Percentiles rank a stretch among this genome's conserved stretches.
Conservation (phyloP, 164 flowering plant species). For the Cinnamomum chago region DNA sequence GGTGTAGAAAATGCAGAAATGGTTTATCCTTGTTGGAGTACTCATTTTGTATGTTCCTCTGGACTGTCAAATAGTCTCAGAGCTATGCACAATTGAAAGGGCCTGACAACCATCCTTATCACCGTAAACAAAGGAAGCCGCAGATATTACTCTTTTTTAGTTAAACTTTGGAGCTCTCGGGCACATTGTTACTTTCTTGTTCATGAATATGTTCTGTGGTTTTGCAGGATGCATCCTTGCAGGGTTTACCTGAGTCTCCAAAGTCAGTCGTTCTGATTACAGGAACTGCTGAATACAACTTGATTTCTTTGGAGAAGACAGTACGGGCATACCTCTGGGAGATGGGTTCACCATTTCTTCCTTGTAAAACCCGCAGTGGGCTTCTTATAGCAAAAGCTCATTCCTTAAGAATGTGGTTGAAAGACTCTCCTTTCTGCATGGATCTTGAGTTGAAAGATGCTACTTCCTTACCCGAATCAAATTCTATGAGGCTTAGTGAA, state of each 20-base stretch:
- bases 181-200: too few relatives aligned
- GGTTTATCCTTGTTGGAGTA: neutral
- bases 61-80: too few relatives aligned
- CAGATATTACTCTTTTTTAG: too few relatives aligned
- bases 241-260: slow-evolving; percentile 84
- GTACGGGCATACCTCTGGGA: slow-evolving; percentile 90
- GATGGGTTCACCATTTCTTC: slow-evolving; percentile 97
- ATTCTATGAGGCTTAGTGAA: slow-evolving; percentile 82
- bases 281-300: slow-evolving; percentile 87
- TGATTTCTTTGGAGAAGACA: slow-evolving; percentile 74
- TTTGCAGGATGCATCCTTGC: slow-evolving; percentile 86
- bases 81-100: too few relatives aligned
- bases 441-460: slow-evolving; percentile 89
- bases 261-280: slow-evolving; percentile 89
- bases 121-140: too few relatives aligned
- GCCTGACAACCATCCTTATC: too few relatives aligned
- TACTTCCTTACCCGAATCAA: slow-evolving; percentile 60
- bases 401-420: slow-evolving; percentile 92
- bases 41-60: too few relatives aligned
- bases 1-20: neutral
- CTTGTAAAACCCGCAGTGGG: slow-evolving; percentile 77
- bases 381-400: slow-evolving; percentile 87
- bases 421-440: slow-evolving; percentile 93
- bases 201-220: neutral
- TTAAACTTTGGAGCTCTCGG: too few relatives aligned